These are phyloP conservation scores for Penicillium coprophilum DNA, from an alignment of 495 filamentous ascomycete species.

Conservation along the genomic window DNA sequence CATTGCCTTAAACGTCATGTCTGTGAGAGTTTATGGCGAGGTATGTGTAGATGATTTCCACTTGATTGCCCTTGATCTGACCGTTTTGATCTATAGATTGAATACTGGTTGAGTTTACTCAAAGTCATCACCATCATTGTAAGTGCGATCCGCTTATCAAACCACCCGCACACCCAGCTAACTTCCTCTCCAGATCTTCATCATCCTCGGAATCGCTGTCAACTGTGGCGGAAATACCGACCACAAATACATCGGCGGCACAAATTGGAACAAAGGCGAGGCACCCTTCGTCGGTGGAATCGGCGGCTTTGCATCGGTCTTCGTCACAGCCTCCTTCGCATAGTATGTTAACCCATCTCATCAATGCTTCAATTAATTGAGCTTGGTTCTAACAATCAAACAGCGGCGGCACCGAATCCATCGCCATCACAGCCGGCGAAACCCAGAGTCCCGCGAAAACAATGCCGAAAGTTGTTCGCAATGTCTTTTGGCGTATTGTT, in stretches of 20 bases:
- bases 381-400: slow-evolving; percentile 11
- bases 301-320: slow-evolving; percentile 53
- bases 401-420: slow-evolving; percentile 56
- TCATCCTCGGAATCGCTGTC: slow-evolving; percentile 51
- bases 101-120: slow-evolving; percentile 56
- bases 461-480: slow-evolving; percentile 50
- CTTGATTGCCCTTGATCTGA: slow-evolving; percentile 6
- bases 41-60: slow-evolving; percentile 25
- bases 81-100: slow-evolving; percentile 35
- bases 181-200: slow-evolving; percentile 44
- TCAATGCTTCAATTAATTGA: not conserved
- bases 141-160: not conserved
- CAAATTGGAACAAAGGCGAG: slow-evolving; percentile 45
- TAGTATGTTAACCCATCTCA: slow-evolving; percentile 32
- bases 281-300: slow-evolving; percentile 56
- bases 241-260: slow-evolving; percentile 47
- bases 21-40: slow-evolving; percentile 55
- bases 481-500: slow-evolving; percentile 55
- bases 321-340: slow-evolving; percentile 53
- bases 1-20: slow-evolving; percentile 49
- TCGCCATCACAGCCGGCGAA: slow-evolving; percentile 57
- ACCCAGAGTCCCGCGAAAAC: slow-evolving; percentile 49
- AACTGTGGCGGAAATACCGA: slow-evolving; percentile 50
- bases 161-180: not conserved
- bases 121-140: slow-evolving; percentile 57